Evolutionary conservation across 139 green algal species (phyloP), one percentile per base, ranked within the genome.

Genomic region (Chlamydomonas eustigma): DNA sequence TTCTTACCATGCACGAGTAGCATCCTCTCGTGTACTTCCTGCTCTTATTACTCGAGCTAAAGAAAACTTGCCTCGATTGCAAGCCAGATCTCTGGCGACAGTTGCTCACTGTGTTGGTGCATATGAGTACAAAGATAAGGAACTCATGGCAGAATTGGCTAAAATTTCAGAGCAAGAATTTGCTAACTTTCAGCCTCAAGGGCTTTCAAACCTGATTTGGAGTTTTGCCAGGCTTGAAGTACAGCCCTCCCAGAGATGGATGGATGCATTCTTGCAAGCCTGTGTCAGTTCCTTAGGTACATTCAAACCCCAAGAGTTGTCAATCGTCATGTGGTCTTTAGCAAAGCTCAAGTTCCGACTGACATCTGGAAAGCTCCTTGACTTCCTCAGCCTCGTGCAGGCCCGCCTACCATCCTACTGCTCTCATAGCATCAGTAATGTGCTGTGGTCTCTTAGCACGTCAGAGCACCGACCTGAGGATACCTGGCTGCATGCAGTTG

Each of bases 191-290:
- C 34, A 52, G 32, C 63, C 77, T 4, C 77, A 82, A 50, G 71
- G 76, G 71, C 75, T 78, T 32, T 38, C 50, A 34, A 78, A 78
- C 34, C 52, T 78, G 71, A 39, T 82, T 39, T 82, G 77, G 77
- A 58, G 77, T 25, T 51, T 82, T 22, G 77, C 77, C 24, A 34
- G 34, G 31, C 51, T 75, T 5, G 64, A 50, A 8, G 37, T 51
- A 34, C 65, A 50, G 32, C 65, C 65, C 4, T 73, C 65, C 8
- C 65, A 39, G 65, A 32, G 32, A 25, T 73, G 65, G 65, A 73
- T 73, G 65, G 65, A 39, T 34, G 18, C 30, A 6, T 44, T 6
- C 65, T 31, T 73, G 34, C 18, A 8, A 5, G 31, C 31, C 12
- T 73, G 65, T 34, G 18, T 34, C 33, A 25, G 3, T 8, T 3